Evolutionary conservation across 2,329 filamentous ascomycete species (phyloP).

Genomic region (Capronia epimyces): DNA sequence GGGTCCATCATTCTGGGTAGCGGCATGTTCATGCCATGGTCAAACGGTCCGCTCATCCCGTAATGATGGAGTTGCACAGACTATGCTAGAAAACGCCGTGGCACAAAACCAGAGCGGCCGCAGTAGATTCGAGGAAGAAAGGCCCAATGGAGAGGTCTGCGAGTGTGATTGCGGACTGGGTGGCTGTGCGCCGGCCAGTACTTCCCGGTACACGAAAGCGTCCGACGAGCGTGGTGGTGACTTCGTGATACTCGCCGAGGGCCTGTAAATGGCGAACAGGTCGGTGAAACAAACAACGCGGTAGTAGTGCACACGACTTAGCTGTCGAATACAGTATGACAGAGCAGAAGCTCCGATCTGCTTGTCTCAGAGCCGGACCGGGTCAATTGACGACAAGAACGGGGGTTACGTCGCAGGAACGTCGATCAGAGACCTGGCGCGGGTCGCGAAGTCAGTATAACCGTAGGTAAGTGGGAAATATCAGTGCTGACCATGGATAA

Average conservation of each 20-base stretch:
- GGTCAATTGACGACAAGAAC: not conserved
- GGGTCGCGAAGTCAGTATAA: not conserved
- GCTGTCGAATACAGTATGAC: not conserved
- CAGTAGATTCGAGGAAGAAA: not conserved
- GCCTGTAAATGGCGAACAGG: not conserved
- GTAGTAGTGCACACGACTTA: not conserved
- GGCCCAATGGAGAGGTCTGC: not conserved
- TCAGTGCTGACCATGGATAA: not conserved
- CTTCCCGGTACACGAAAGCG: slow-evolving; percentile 2
- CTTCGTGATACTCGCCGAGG: not conserved
- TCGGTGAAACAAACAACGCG: not conserved
- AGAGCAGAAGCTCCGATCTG: not conserved
- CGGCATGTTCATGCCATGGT: slow-evolving; percentile 25
- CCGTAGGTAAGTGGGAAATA: not conserved
- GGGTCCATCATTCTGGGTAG: slow-evolving; percentile 23
- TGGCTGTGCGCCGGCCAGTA: not conserved
- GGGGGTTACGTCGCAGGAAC: not conserved
- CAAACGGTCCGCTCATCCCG: slow-evolving; percentile 27
- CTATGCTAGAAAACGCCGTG: slow-evolving; percentile 4
- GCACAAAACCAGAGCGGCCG: slow-evolving; percentile 4
- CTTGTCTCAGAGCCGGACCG: not conserved
- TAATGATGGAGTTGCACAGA: slow-evolving; percentile 10
- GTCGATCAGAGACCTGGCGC: not conserved
- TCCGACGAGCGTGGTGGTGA: not conserved
- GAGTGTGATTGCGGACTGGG: not conserved